These are phyloP conservation scores for Xylaria sp. DNA, from an alignment of 2,329 filamentous ascomycete genomes.

Conservation along the genomic window DNA sequence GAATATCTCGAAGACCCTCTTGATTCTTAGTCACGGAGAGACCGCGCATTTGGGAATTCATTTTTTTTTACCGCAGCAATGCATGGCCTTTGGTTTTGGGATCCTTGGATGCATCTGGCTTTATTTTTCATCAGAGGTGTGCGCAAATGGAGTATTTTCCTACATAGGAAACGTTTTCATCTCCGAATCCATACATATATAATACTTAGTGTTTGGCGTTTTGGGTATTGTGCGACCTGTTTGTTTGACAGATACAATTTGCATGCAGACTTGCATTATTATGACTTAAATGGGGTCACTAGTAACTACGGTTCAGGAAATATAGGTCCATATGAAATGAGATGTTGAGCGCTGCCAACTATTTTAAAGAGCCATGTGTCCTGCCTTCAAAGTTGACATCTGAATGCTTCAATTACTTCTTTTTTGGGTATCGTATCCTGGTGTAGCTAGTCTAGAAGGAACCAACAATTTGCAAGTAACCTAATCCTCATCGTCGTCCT, in stretches of 20 bases:
- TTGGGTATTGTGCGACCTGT: conserved; percentile 1
- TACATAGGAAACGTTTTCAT: not conserved
- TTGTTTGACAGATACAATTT: conserved; percentile 1
- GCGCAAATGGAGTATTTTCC: not conserved
- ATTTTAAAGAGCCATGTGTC: not conserved
- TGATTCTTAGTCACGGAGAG: conserved; percentile 50
- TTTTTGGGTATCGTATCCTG: conserved; percentile 42
- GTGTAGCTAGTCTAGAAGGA: conserved; percentile 31
- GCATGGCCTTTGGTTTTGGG: not conserved
- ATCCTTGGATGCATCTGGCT: not conserved
- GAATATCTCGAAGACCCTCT: conserved; percentile 68
- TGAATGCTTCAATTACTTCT: conserved; percentile 23
- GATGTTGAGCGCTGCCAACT: not conserved
- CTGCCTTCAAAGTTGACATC: not conserved
- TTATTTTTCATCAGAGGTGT: not conserved
- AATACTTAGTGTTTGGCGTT: conserved; percentile 12
- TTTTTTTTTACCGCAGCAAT: not conserved
- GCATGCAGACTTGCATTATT: conserved; percentile 7
- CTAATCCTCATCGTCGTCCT: conserved; percentile 48
- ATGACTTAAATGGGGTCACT: not conserved
- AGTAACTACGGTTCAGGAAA: conserved; percentile 1
- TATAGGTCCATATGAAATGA: conserved; percentile 6
- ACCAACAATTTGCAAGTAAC: conserved; percentile 5
- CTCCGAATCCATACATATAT: conserved; percentile 10
- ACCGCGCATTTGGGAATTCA: not conserved